Evolutionary conservation across 352 stramenopile genomes (phyloP).

Genomic region (Pythium vanterpoolii): DNA sequence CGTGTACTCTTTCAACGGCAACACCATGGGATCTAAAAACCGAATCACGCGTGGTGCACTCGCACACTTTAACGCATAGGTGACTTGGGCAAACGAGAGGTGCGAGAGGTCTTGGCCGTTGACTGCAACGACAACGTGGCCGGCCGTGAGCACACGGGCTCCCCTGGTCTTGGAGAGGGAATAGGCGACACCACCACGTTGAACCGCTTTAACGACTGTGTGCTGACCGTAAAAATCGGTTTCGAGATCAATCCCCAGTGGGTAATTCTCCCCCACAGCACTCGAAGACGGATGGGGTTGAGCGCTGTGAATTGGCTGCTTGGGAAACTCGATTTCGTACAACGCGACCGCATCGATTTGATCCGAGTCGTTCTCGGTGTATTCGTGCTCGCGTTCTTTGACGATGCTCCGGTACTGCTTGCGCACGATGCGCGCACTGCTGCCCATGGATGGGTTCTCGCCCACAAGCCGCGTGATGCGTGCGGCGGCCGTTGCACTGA

Average conservation of each 20-base stretch:
- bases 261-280: conserved; percentile 2
- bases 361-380: conserved; percentile 26
- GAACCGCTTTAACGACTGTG: conserved; percentile 39
- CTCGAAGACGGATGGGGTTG: background rate
- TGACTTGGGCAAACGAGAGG: conserved; percentile 33
- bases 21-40: conserved; percentile 41
- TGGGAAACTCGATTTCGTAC: conserved; percentile 59
- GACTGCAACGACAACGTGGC: conserved; percentile 47
- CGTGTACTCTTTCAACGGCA: conserved; percentile 30
- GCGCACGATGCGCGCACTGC: conserved; percentile 33
- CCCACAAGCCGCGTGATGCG: conserved; percentile 31
- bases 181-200: conserved; percentile 29
- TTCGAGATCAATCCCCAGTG: conserved; percentile 51
- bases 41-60: conserved; percentile 34
- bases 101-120: conserved; percentile 39
- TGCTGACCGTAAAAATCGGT: conserved; percentile 57
- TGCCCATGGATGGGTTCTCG: conserved; percentile 35
- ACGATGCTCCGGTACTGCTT: conserved; percentile 41
- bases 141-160: conserved; percentile 22
- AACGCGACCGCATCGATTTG: conserved; percentile 36
- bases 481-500: conserved; percentile 14
- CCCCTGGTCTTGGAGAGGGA: conserved; percentile 19
- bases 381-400: conserved; percentile 28
- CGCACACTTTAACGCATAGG: conserved; percentile 27
- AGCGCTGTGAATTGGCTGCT: conserved; percentile 2